phyloP scores from a whole-genome alignment of 805 yeast genomes.

The Cyberlindnera saturnus region DNA sequence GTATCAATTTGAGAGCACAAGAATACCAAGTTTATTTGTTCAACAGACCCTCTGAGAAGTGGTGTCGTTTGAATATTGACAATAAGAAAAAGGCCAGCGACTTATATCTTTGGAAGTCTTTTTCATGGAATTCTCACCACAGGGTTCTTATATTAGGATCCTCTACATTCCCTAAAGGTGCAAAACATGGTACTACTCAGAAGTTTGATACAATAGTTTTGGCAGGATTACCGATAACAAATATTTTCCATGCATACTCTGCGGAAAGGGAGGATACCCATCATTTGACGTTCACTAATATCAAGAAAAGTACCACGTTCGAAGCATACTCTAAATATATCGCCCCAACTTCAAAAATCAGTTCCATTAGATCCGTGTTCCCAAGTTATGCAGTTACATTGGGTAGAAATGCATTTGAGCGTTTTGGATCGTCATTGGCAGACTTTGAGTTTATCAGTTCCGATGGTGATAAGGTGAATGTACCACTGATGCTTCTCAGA shows the following conservation, averaged over 20 bases:
- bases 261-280: slow-evolving; percentile 8
- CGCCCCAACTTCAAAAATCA: slow-evolving; percentile 63
- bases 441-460: slow-evolving; percentile 68
- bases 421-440: slow-evolving; percentile 55
- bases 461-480: slow-evolving; percentile 65
- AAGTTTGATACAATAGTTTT: slow-evolving; percentile 38
- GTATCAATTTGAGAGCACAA: slow-evolving; percentile 42
- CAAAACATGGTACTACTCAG: slow-evolving; percentile 33
- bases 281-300: slow-evolving; percentile 1
- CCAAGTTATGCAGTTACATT: slow-evolving; percentile 74
- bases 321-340: slow-evolving; percentile 70
- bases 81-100: slow-evolving; percentile 35
- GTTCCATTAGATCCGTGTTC: slow-evolving; percentile 62
- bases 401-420: slow-evolving; percentile 68
- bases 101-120: slow-evolving; percentile 62
- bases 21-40: slow-evolving; percentile 42
- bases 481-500: slow-evolving; percentile 53
- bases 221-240: slow-evolving; percentile 50
- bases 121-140: slow-evolving; percentile 76
- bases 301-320: slow-evolving; percentile 30
- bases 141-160: slow-evolving; percentile 58
- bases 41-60: slow-evolving; percentile 49
- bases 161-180: slow-evolving; percentile 15
- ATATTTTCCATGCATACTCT: slow-evolving; percentile 27
- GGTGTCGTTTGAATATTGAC: slow-evolving; percentile 57